Evolutionary conservation across 345 rosid species (phyloP).

Genomic region (Eutrema japonicum): DNA sequence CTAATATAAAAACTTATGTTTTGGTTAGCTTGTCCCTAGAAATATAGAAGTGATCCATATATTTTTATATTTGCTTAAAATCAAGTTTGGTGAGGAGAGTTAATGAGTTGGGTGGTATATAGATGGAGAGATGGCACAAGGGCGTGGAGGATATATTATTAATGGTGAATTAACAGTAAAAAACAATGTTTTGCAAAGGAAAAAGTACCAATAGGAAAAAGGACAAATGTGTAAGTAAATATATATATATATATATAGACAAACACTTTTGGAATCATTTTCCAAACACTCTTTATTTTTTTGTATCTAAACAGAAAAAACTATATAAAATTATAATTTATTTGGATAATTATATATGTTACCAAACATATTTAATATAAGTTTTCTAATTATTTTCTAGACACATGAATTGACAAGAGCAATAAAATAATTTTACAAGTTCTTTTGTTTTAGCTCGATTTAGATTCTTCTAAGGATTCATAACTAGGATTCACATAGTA

Average conservation of each 20-base stretch:
- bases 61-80: neutral
- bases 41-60: constrained; percentile 10
- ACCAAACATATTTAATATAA: too few species aligned
- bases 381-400: too few species aligned
- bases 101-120: constrained; percentile 41
- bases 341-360: too few species aligned
- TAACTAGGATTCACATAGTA: too few species aligned
- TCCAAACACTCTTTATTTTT: too few species aligned
- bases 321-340: too few species aligned
- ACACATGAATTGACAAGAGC: too few species aligned
- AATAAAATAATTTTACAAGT: too few species aligned
- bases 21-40: constrained; percentile 30
- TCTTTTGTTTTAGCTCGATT: too few species aligned
- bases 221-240: neutral
- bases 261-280: too few species aligned
- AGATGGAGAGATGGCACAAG: neutral
- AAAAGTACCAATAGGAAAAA: neutral
- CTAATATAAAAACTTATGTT: constrained; percentile 5
- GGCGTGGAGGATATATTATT: neutral
- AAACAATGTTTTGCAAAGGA: neutral
- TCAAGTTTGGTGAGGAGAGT: constrained; percentile 31
- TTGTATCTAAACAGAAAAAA: too few species aligned
- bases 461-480: too few species aligned
- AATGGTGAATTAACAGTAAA: neutral
- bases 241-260: neutral